phyloP scores from a whole-genome alignment of 73 alveolate genomes.

The Paramecium caudatum region DNA sequence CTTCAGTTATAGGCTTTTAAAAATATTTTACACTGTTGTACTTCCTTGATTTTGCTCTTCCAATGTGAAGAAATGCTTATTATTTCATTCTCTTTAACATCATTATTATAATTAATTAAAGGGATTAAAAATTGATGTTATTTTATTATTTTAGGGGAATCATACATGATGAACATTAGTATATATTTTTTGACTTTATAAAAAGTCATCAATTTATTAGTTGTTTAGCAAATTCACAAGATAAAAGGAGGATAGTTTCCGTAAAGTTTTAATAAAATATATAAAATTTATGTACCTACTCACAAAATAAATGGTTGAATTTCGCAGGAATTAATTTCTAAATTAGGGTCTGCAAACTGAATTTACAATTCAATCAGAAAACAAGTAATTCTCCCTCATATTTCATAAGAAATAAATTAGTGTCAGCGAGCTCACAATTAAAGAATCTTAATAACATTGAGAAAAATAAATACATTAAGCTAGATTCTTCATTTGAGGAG shows the following conservation, averaged over 20 bases:
- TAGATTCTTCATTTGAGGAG: not conserved
- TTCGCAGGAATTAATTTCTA: conserved; percentile 48
- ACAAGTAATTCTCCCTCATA: not conserved
- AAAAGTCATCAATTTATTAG: too few relatives aligned
- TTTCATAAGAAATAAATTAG: not conserved
- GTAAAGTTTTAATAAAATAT: not conserved
- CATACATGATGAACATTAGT: not conserved
- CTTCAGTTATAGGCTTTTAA: conserved; percentile 14
- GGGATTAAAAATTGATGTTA: not conserved
- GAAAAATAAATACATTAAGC: not conserved
- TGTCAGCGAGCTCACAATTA: conserved; percentile 24
- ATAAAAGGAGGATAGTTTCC: not conserved
- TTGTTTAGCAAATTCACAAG: too few relatives aligned
- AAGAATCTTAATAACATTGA: conserved; percentile 48
- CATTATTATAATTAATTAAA: not conserved
- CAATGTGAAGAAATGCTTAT: not conserved
- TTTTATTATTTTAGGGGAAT: not conserved
- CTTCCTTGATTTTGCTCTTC: not conserved
- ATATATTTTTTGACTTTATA: too few relatives aligned
- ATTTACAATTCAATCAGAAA: conserved; percentile 49
- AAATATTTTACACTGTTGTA: not conserved
- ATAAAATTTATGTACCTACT: conserved; percentile 2
- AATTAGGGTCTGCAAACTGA: conserved; percentile 49
- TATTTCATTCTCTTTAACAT: not conserved
- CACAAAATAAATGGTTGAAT: conserved; percentile 56